These are phyloP conservation scores for Thalia dealbata DNA, from an alignment of 176 grass and related monocot species.

Conservation along the genomic window DNA sequence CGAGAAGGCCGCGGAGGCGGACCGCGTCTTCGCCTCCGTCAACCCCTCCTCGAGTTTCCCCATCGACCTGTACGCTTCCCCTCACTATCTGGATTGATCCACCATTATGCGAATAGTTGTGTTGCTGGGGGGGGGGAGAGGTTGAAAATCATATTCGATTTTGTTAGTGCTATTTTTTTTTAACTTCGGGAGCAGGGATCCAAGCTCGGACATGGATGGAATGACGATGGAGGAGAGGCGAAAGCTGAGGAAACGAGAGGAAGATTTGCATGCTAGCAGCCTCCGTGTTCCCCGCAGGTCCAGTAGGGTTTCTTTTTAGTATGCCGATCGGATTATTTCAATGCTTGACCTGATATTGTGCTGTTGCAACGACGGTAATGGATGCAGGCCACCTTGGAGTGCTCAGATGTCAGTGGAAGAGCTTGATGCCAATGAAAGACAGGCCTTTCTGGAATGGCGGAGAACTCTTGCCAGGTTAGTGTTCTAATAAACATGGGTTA, in stretches of 20 bases:
- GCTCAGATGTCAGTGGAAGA: constrained; percentile 61
- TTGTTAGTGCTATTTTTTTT: neutral
- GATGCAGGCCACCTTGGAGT: constrained; percentile 60
- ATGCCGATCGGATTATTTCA: neutral
- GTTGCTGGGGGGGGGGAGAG: neutral
- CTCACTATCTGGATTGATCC: neutral
- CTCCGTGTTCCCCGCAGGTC: constrained; percentile 73
- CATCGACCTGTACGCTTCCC: constrained; percentile 41
- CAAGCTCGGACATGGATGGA: constrained; percentile 18
- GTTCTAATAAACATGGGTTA: neutral
- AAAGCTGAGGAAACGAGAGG: constrained; percentile 55
- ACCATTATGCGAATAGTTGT: neutral
- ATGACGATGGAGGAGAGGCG: constrained; percentile 40
- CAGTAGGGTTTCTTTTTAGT: neutral
- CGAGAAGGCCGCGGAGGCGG: constrained; percentile 50
- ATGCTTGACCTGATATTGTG: neutral
- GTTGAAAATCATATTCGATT: neutral
- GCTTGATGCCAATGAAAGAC: constrained; percentile 56
- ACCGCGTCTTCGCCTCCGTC: constrained; percentile 23
- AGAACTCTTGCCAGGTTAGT: constrained; percentile 72
- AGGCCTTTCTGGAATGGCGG: constrained; percentile 71
- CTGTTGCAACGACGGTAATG: constrained; percentile 4
- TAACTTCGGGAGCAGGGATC: constrained; percentile 32
- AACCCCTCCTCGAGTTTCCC: constrained; percentile 26
- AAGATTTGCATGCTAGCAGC: constrained; percentile 54